Base-by-base conservation (phyloP, 106 monocot genomes). In the Ottelia alismoides region DNA sequence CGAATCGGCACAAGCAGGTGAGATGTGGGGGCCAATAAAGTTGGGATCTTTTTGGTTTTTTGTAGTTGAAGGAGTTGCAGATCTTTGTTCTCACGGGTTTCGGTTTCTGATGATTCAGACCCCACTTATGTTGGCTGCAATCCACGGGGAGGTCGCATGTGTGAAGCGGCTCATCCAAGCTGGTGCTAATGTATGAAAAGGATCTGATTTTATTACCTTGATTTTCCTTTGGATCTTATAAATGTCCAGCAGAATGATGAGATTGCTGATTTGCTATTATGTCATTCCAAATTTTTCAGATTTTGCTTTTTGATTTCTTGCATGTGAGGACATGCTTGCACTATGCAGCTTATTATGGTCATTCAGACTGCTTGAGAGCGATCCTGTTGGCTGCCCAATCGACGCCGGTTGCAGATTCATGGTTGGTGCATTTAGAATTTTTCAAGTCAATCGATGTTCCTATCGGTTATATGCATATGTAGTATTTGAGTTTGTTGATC, bases 81-180 rank as follows among this genome's bases (percentile, higher is more conserved):
- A n/a, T 0, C 47, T 65, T 47, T 12, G 6, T 14, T 23, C 14
- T 31, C 22, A 23, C 0, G n/a, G 17, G 2, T 11, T 21, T 20
- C 22, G 29, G 14, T 3, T 28, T 47, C 19, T 65, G 25, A 35
- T 56, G 22, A 16, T 49, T 7, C 35, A 72, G 72, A 72, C 72
- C 53, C 72, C 72, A 14, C 57, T 72, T 40, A 72, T 72, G 72
- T 45, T 72, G 28, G 72, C 72, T 0, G 65, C 72, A 21, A 72
- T 72, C 65, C 64, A 54, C 31, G 72, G 72, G 46, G 58, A 72
- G 52, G 47, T 59, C 28, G 27, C 58, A 12, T 72, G 72, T 28
- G 72, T 72, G 40, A 45, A 72, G 47, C 53, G 59, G 55, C 60
- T 72, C 21, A 43, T 72, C 3, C 35, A 66, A n/a, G 58, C 65